These are phyloP conservation scores for Rosa chinensis DNA, from an alignment of 306 rosid genomes.

Conservation along the genomic window DNA sequence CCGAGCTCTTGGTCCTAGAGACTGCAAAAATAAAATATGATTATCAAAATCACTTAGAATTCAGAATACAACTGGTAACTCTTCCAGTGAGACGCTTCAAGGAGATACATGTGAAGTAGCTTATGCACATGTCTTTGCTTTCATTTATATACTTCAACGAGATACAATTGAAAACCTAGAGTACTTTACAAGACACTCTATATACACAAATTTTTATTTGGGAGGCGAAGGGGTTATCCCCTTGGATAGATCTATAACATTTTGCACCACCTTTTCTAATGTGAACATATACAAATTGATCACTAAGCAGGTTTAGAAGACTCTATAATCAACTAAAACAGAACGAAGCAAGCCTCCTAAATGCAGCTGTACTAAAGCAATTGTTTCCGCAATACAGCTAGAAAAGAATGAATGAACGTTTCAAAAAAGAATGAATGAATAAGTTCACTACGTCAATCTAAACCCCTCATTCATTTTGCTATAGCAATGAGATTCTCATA, in stretches of 20 bases:
- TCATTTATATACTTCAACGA: background rate
- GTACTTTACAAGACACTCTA: background rate
- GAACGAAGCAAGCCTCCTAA: background rate
- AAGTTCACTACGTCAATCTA: background rate
- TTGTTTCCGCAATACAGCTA: background rate
- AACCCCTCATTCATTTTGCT: slow-evolving; percentile 12
- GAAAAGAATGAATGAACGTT: background rate
- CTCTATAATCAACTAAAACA: background rate
- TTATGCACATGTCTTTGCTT: background rate
- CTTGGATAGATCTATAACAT: too few relatives aligned
- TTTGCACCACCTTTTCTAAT: background rate
- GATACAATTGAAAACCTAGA: background rate
- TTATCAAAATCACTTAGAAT: slow-evolving; percentile 16
- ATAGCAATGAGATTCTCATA: background rate
- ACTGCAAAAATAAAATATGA: slow-evolving; percentile 45
- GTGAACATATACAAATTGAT: background rate
- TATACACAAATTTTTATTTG: background rate
- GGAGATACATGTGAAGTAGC: background rate
- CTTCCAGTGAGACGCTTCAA: background rate
- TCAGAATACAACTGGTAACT: background rate
- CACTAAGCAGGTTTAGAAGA: background rate
- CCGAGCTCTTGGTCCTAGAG: slow-evolving; percentile 70
- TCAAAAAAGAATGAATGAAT: background rate
- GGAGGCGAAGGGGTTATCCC: too few relatives aligned
- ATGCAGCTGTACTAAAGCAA: background rate